Evolutionary conservation across 176 grass and related monocot species (phyloP).

Genomic region (Pontederia crassipes): DNA sequence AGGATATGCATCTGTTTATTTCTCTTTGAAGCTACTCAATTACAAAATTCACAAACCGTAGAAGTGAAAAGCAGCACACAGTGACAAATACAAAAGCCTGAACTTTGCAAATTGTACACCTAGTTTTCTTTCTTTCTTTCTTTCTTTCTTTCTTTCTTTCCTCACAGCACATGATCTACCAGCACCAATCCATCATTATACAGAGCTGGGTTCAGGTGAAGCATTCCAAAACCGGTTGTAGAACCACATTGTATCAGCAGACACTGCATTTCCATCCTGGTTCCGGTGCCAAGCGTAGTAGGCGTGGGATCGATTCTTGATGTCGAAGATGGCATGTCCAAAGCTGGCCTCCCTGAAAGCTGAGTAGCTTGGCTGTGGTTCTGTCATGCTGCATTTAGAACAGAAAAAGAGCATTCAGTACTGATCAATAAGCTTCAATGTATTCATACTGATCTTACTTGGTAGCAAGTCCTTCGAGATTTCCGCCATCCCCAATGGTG

Average conservation of each 20-base stretch:
- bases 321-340: constrained; percentile 79
- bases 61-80: no score
- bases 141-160: no score
- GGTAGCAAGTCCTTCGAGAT: constrained; percentile 67
- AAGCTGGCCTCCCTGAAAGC: constrained; percentile 95
- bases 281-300: constrained; percentile 88
- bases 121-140: no score
- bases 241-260: constrained; percentile 70
- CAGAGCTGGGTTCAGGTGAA: not conserved
- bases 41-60: no score
- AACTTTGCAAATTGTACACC: no score
- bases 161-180: not conserved
- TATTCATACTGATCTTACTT: constrained; percentile 34
- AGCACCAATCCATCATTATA: not conserved
- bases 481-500: constrained; percentile 82
- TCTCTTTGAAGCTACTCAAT: no score
- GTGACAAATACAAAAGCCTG: no score
- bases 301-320: constrained; percentile 87
- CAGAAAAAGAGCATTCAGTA: not conserved
- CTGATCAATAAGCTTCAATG: not conserved
- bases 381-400: constrained; percentile 48
- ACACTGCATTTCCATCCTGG: constrained; percentile 52
- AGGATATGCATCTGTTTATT: no score
- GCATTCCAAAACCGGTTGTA: constrained; percentile 53
- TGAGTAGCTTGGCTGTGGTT: constrained; percentile 82